Evolutionary conservation across 768 basidiomycete species (phyloP).

Genomic region (Tephrocybe sp.): DNA sequence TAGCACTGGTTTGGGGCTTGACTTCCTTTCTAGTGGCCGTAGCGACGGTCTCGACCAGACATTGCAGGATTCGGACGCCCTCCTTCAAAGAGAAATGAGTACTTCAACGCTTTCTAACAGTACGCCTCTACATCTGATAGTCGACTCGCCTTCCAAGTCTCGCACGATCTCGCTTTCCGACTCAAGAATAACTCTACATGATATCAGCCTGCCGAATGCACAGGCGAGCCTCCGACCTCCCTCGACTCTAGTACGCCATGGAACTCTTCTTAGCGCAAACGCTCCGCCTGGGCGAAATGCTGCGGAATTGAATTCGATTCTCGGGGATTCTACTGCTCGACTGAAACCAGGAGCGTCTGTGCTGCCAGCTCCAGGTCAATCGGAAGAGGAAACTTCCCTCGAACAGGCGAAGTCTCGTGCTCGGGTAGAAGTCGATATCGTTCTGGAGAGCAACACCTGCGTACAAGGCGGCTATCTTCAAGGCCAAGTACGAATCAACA

Average conservation of each 20-base stretch:
- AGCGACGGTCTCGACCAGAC: not conserved
- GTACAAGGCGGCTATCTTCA: slow-evolving; percentile 78
- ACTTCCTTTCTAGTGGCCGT: not conserved
- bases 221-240: not conserved
- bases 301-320: slow-evolving; percentile 58
- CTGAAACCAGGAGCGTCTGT: slow-evolving; percentile 55
- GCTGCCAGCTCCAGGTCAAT: slow-evolving; percentile 11
- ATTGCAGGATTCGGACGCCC: not conserved
- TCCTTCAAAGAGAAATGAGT: not conserved
- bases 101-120: not conserved
- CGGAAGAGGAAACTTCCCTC: slow-evolving; percentile 40
- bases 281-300: slow-evolving; percentile 48
- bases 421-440: slow-evolving; percentile 80
- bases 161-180: not conserved
- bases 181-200: not conserved
- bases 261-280: slow-evolving; percentile 45
- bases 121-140: not conserved
- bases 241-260: slow-evolving; percentile 37
- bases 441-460: slow-evolving; percentile 70
- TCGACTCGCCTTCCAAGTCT: not conserved
- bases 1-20: slow-evolving; percentile 1
- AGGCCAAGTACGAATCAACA: slow-evolving; percentile 66
- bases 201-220: not conserved
- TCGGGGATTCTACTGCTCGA: slow-evolving; percentile 60
- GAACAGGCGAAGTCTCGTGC: slow-evolving; percentile 75